Percentiles rank a stretch among this genome's conserved stretches.
Conservation (phyloP, 352 stramenopile genomes). For the Phytopythium aichiense region DNA sequence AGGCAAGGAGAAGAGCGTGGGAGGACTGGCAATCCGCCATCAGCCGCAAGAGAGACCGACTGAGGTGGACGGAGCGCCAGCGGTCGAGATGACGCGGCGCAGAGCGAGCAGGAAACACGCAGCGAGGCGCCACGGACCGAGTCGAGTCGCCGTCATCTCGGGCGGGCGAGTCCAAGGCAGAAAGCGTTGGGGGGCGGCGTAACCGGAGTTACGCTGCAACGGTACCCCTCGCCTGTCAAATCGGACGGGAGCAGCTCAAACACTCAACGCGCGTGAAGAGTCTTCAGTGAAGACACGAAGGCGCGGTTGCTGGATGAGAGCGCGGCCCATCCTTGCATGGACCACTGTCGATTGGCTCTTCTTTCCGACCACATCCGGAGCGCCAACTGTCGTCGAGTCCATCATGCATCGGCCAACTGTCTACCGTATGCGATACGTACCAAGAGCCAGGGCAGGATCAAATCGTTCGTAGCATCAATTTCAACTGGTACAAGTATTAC, state of each 20-base stretch:
- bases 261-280: not conserved
- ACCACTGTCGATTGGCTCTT: not conserved
- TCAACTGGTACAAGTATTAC: not conserved
- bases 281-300: not conserved
- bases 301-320: constrained; percentile 6
- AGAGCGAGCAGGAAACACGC: not conserved
- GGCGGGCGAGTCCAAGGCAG: not conserved
- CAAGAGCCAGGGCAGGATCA: constrained; percentile 1
- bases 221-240: constrained; percentile 1
- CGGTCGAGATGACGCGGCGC: not conserved
- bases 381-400: constrained; percentile 5
- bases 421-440: constrained; percentile 6
- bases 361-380: constrained; percentile 5
- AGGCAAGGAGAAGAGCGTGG: not conserved
- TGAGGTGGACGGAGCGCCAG: not conserved
- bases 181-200: not conserved
- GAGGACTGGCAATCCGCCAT: not conserved
- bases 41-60: not conserved
- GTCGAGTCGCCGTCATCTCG: not conserved
- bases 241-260: constrained; percentile 4
- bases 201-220: constrained; percentile 2
- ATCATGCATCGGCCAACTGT: not conserved
- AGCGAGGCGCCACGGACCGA: not conserved
- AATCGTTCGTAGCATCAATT: not conserved
- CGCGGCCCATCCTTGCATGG: not conserved